Conservation (phyloP, 1,139 yeast genomes). For the Geotrichum australiense region DNA sequence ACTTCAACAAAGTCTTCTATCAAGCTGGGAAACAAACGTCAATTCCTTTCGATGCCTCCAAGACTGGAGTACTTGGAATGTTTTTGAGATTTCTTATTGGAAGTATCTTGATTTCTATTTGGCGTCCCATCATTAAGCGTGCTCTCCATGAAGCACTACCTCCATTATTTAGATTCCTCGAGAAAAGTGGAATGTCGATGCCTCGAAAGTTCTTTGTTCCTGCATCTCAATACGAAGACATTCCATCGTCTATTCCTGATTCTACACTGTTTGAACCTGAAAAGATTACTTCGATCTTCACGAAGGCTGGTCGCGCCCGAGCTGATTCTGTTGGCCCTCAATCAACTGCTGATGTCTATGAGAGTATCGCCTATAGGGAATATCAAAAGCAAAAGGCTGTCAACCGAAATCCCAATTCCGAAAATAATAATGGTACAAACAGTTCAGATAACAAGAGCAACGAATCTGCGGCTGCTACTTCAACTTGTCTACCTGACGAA, state of each 20-base stretch:
- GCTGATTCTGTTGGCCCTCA: conserved; percentile 41
- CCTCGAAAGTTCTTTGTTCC: conserved; percentile 37
- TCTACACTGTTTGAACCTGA: conserved; percentile 31
- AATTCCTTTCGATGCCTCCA: conserved; percentile 11
- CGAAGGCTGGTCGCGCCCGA: conserved; percentile 28
- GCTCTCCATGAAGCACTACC: conserved; percentile 43
- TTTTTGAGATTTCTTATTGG: conserved; percentile 49
- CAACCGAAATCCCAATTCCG: conserved; percentile 9
- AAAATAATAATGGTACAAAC: conserved; percentile 24
- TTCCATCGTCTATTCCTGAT: conserved; percentile 33
- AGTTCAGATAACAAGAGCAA: conserved; percentile 10
- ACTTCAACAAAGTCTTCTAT: conserved; percentile 21
- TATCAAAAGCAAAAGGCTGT: conserved; percentile 25
- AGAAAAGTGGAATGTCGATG: conserved; percentile 34
- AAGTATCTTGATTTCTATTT: conserved; percentile 49
- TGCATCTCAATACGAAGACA: conserved; percentile 34
- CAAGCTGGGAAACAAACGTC: conserved; percentile 1
- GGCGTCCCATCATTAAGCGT: conserved; percentile 68
- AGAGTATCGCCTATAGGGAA: conserved; percentile 34
- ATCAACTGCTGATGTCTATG: conserved; percentile 39
- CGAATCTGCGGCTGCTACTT: conserved; percentile 4
- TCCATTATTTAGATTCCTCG: conserved; percentile 35
- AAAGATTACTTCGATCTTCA: conserved; percentile 30
- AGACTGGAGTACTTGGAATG: conserved; percentile 10
- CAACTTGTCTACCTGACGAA: conserved; percentile 2